Conservation (phyloP, 306 rosid species). For the Lupinus albus region DNA sequence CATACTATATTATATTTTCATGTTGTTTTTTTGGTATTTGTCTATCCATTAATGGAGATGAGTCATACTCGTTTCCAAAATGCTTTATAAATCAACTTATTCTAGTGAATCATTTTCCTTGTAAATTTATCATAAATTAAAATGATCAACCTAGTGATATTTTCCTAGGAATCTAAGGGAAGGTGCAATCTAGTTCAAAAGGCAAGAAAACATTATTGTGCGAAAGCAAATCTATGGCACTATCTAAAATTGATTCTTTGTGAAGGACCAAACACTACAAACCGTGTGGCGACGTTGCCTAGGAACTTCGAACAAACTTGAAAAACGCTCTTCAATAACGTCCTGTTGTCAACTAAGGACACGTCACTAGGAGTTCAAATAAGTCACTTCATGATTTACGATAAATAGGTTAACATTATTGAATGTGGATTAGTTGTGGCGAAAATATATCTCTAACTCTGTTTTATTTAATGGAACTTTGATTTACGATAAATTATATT, state of each 20-base stretch:
- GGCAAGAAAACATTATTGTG: slow-evolving; percentile 18
- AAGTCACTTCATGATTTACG: no score
- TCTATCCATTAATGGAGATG: no score
- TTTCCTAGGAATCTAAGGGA: slow-evolving; percentile 44
- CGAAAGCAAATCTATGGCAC: slow-evolving; percentile 33
- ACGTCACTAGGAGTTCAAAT: no score
- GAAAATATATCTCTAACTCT: no score
- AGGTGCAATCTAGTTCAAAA: slow-evolving; percentile 23
- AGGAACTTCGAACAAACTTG: slow-evolving; percentile 39
- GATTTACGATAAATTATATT: neutral
- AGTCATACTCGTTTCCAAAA: no score
- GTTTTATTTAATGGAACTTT: no score
- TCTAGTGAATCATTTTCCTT: slow-evolving; percentile 29
- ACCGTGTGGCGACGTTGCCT: slow-evolving; percentile 31
- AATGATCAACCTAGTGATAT: slow-evolving; percentile 2
- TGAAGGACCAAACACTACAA: slow-evolving; percentile 28
- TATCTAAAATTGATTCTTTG: neutral
- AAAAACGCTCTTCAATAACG: slow-evolving; percentile 9
- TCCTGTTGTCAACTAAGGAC: slow-evolving; percentile 33
- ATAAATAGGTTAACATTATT: no score
- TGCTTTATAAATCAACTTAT: slow-evolving; percentile 44
- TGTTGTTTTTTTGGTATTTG: no score
- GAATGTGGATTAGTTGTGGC: no score
- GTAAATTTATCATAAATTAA: slow-evolving; percentile 9
- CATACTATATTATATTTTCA: no score